Conservation (phyloP, 257 asterid genomes). For the Nicotiana benthamiana region DNA sequence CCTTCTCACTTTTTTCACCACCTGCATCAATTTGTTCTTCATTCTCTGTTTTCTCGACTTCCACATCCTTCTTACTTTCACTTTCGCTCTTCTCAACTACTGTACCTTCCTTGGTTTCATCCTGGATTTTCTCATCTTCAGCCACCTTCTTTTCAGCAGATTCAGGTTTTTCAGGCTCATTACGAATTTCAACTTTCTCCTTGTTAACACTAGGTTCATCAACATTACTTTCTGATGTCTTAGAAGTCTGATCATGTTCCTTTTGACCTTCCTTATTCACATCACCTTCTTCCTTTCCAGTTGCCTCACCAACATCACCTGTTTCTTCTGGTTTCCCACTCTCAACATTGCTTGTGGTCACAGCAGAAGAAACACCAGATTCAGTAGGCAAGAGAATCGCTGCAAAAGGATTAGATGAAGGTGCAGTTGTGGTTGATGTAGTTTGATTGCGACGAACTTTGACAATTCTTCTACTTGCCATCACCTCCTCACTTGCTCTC, state of each 20-base stretch:
- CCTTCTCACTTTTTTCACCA: conserved; percentile 31
- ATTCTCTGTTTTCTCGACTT: conserved; percentile 22
- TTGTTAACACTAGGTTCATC: conserved; percentile 23
- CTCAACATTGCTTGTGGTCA: conserved; percentile 8
- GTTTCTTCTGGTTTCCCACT: background rate
- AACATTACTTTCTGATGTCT: conserved; percentile 26
- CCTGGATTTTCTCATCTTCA: conserved; percentile 8
- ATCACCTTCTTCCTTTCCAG: conserved; percentile 14
- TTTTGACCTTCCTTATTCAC: background rate
- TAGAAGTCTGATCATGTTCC: conserved; percentile 18
- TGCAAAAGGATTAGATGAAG: conserved; percentile 74
- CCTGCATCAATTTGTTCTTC: conserved; percentile 31
- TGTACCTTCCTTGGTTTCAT: conserved; percentile 11
- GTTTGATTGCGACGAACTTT: conserved; percentile 57
- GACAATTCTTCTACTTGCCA: conserved; percentile 82
- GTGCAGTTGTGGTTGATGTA: conserved; percentile 35
- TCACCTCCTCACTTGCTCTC: conserved; percentile 81
- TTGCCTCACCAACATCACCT: background rate
- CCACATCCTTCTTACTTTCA: conserved; percentile 27
- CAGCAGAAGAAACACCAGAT: conserved; percentile 14
- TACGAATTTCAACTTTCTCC: conserved; percentile 12
- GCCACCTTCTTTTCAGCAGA: conserved; percentile 10
- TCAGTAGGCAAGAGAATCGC: conserved; percentile 41
- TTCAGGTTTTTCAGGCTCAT: background rate
- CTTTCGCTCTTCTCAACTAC: conserved; percentile 23